Evolutionary conservation across 768 basidiomycete genomes (phyloP), one percentile per base, ranked within the genome.

Genomic region (Lactarius trivialis): DNA sequence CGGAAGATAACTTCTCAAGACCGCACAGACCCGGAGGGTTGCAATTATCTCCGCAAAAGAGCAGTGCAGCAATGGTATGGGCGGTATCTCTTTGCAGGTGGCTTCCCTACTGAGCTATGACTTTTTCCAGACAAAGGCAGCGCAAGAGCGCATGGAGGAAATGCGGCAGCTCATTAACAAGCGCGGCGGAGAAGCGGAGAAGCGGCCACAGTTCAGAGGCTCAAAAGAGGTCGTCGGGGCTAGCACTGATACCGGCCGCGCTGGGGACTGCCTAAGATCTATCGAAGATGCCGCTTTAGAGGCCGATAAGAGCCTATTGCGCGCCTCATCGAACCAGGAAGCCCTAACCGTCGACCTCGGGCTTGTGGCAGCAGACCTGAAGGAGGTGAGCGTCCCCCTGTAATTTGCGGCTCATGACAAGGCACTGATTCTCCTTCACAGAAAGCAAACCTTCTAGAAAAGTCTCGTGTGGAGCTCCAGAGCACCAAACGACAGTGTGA

Each of bases 141-240:
- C 90, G 37, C 85, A 85, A 67, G 85, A 85, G 37, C 84, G 91
- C 26, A 79, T 91, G 78, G 84, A 90, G 68, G 91, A 93, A 71
- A 90, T 93, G 90, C 81, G 85, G 43, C 82, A 82, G 65, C 76
- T 91, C 60, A 91, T 93, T 61, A 74, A 77, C 39, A 81, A 77
- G 64, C 77, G 90, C 66, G 78, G 82, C 68, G 77, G 73, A 19
- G 86, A 85, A 37, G 72, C 15, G 39, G 41, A 48, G n/a, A 41
- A 64, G 32, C 67, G 69, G 45, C 32, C 68, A 45, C 55, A 69
- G 7, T 66, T 69, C 70, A 66, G 59, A 37, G 62, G 68, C 7
- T 54, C 68, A 50, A 52, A 52, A 75, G 51, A 75, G 58, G 52
- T 76, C 61, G 73, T 75, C 56, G 72, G 71, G 50, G 65, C 71